A percentile compares a stretch with the other conserved stretches of the same genome.
phyloP scores from a whole-genome alignment of 805 yeast species.

The Sungouiozyma intestinalis region DNA sequence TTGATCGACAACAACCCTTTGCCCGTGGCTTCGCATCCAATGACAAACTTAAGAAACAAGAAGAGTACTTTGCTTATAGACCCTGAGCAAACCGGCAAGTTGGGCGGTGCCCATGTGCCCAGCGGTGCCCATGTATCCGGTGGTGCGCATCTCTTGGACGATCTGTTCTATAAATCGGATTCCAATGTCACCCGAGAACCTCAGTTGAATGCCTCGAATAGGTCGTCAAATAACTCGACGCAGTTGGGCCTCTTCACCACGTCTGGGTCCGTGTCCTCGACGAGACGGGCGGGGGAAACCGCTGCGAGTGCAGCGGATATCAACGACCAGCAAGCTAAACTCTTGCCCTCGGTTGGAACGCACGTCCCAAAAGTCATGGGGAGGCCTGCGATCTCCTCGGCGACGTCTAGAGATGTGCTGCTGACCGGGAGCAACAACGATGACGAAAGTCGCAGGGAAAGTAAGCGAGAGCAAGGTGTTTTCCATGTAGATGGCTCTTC shows the following conservation, averaged over 20 bases:
- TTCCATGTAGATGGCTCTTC: neutral
- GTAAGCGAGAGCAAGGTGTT: neutral
- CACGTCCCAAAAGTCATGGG: slow-evolving; percentile 12
- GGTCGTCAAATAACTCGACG: neutral
- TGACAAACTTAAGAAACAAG: slow-evolving; percentile 25
- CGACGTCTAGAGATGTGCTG: slow-evolving; percentile 20
- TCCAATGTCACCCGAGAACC: neutral
- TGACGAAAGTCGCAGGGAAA: neutral
- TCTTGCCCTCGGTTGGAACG: no score
- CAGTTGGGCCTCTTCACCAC: neutral
- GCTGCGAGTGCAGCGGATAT: neutral
- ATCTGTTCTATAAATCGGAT: neutral
- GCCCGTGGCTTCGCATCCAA: slow-evolving; percentile 18
- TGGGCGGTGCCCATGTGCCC: neutral
- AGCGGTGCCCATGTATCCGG: no score
- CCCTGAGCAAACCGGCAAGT: slow-evolving; percentile 2
- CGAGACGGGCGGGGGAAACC: neutral
- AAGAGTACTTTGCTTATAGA: slow-evolving; percentile 28
- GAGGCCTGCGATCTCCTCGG: slow-evolving; percentile 15
- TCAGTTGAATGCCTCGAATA: neutral
- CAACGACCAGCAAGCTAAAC: neutral
- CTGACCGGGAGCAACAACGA: slow-evolving; percentile 3
- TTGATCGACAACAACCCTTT: slow-evolving; percentile 22
- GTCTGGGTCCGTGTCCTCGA: neutral
- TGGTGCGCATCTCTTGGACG: neutral